Conservation (phyloP, 257 asterid species). For the Nyctanthes arbortristis region DNA sequence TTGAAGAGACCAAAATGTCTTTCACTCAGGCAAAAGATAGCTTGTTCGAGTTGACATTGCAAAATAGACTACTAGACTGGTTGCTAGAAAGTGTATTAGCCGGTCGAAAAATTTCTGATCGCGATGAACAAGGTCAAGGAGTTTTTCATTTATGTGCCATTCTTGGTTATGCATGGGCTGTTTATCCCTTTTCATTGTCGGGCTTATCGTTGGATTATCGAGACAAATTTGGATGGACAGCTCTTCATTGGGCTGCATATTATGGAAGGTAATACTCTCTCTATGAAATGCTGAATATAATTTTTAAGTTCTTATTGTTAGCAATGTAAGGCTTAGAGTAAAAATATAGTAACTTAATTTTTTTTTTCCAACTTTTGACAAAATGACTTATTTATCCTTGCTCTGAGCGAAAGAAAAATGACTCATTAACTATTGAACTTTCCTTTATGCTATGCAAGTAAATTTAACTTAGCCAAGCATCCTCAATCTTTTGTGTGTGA, state of each 20-base stretch:
- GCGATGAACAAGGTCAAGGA: conserved; percentile 91
- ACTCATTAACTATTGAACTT: no score
- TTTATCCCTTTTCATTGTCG: conserved; percentile 73
- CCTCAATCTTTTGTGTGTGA: conserved; percentile 6
- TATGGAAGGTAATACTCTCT: conserved; percentile 68
- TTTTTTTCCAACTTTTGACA: no score
- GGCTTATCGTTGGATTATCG: conserved; percentile 90
- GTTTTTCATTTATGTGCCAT: conserved; percentile 94
- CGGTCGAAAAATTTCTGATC: conserved; percentile 62
- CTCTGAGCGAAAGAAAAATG: no score
- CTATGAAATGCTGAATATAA: neutral
- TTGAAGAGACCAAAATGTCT: conserved; percentile 52
- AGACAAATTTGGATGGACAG: conserved; percentile 94
- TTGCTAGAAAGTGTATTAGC: conserved; percentile 70
- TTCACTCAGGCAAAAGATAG: conserved; percentile 68
- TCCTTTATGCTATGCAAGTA: no score
- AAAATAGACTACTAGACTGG: conserved; percentile 76
- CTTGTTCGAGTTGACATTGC: conserved; percentile 75
- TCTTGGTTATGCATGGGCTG: conserved; percentile 92
- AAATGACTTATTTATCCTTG: no score
- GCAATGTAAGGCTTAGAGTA: no score
- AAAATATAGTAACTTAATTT: no score
- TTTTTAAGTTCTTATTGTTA: no score
- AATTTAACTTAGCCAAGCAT: no score
- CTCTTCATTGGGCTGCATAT: conserved; percentile 98